A percentile compares a stretch with the other conserved stretches of the same genome.
Evolutionary conservation across 345 rosid species (phyloP).

Genomic region (Aegle marmelos): DNA sequence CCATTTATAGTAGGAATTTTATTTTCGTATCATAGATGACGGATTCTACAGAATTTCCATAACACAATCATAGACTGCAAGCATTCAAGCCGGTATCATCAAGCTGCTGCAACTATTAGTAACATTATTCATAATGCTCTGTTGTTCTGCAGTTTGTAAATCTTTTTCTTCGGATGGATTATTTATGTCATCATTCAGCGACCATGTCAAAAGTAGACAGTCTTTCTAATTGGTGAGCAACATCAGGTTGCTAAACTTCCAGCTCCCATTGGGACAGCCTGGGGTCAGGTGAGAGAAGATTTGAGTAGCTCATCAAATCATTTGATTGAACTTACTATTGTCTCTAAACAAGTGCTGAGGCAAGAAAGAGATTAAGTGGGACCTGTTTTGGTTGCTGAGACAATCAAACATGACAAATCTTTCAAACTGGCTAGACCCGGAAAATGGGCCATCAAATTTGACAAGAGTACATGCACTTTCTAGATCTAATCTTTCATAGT

Average conservation of each 20-base stretch:
- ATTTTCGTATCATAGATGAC: neutral
- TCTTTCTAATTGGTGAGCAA: neutral
- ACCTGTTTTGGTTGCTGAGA: constrained; percentile 13
- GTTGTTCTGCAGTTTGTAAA: neutral
- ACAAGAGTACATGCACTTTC: no score
- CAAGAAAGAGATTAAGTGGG: constrained; percentile 10
- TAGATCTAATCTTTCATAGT: no score
- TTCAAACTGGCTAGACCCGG: neutral
- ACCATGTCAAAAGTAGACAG: neutral
- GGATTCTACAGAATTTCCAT: neutral
- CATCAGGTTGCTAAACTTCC: constrained; percentile 4
- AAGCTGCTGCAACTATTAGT: neutral
- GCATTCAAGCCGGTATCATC: neutral
- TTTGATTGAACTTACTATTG: constrained; percentile 9
- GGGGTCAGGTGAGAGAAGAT: constrained; percentile 8
- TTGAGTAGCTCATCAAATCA: neutral
- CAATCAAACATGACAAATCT: neutral
- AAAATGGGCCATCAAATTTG: neutral
- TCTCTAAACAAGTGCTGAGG: constrained; percentile 6
- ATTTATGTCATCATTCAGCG: neutral
- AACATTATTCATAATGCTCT: neutral
- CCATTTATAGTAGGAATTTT: neutral
- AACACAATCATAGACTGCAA: neutral
- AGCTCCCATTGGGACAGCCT: constrained; percentile 7
- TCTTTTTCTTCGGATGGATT: neutral